These are phyloP conservation scores for Chionographis japonica DNA, from an alignment of 106 monocot genomes.

Conservation along the genomic window DNA sequence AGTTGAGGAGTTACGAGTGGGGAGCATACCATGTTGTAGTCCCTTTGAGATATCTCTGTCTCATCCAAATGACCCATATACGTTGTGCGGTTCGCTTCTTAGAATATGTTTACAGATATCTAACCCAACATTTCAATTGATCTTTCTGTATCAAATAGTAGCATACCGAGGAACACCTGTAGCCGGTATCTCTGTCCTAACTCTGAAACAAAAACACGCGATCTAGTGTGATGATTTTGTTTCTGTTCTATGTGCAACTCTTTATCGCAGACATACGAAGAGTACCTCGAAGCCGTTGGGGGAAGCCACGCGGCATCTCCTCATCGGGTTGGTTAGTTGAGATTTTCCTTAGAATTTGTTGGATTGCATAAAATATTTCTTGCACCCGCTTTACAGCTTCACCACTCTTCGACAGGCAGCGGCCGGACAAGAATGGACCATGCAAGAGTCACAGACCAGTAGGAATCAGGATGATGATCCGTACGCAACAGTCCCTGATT, in stretches of 20 bases:
- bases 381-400: not conserved
- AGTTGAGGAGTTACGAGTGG: no score
- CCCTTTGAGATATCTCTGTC: no score
- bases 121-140: no score
- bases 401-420: not conserved
- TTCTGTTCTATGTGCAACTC: no score
- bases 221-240: not conserved
- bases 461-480: not conserved
- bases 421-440: not conserved
- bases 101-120: no score
- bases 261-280: not conserved
- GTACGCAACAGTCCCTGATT: not conserved
- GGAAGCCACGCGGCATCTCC: not conserved
- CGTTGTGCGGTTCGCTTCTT: no score
- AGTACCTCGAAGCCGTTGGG: not conserved
- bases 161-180: no score
- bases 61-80: no score
- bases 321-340: not conserved
- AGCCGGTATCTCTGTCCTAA: no score
- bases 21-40: no score
- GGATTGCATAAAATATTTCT: not conserved
- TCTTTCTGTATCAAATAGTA: no score
- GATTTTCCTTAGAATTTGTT: not conserved
- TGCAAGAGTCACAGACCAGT: not conserved
- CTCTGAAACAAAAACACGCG: no score